Evolutionary conservation across 2,329 filamentous ascomycete genomes (phyloP).

Genomic region (Penicillium expansum): DNA sequence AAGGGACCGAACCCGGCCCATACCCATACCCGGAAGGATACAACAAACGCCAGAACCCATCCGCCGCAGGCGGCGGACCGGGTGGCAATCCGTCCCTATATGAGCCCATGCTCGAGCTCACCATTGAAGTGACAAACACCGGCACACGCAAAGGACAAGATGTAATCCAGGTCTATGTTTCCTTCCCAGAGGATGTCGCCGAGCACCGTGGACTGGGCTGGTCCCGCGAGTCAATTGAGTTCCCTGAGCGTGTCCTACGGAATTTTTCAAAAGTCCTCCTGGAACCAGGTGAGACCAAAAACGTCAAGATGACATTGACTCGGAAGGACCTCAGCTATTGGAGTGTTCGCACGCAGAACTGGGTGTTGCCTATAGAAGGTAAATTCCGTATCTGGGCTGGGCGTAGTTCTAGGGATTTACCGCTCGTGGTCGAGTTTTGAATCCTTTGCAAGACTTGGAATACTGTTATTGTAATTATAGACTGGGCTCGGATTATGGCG

Average conservation of each 20-base stretch:
- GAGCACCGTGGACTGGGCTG: slow-evolving; percentile 28
- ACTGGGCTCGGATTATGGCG: neutral
- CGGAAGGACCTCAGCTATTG: slow-evolving; percentile 72
- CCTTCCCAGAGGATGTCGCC: slow-evolving; percentile 52
- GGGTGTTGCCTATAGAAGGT: slow-evolving; percentile 56
- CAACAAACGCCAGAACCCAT: slow-evolving; percentile 49
- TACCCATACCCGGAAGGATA: slow-evolving; percentile 59
- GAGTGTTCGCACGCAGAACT: slow-evolving; percentile 67
- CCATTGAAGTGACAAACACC: slow-evolving; percentile 50
- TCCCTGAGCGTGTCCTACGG: slow-evolving; percentile 61
- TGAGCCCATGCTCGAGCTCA: slow-evolving; percentile 48
- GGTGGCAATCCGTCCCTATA: slow-evolving; percentile 49
- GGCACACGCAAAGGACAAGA: slow-evolving; percentile 49
- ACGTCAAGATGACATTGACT: slow-evolving; percentile 59
- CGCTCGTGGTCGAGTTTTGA: slow-evolving; percentile 31
- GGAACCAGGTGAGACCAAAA: slow-evolving; percentile 52
- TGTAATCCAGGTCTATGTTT: slow-evolving; percentile 63
- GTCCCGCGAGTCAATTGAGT: slow-evolving; percentile 53
- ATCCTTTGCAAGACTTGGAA: neutral
- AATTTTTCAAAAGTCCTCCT: slow-evolving; percentile 70
- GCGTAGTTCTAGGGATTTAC: slow-evolving; percentile 37
- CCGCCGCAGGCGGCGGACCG: slow-evolving; percentile 66
- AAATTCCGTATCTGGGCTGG: slow-evolving; percentile 37
- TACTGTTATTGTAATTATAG: neutral
- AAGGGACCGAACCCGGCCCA: slow-evolving; percentile 46